phyloP scores from a whole-genome alignment of 345 rosid genomes.

The Pistacia vera region DNA sequence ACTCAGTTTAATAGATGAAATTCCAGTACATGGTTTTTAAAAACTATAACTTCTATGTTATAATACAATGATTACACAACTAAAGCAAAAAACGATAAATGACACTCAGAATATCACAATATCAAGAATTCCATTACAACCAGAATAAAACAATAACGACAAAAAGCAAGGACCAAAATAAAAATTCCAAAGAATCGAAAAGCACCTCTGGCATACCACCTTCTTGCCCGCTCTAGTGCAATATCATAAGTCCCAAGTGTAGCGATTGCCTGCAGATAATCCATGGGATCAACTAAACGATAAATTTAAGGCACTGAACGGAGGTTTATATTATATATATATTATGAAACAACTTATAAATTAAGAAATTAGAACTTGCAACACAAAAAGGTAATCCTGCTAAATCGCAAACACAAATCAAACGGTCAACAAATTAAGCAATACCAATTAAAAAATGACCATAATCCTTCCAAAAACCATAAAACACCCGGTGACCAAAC shows the following conservation, averaged over 20 bases:
- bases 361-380: background rate
- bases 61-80: too few species aligned
- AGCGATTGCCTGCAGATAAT: constrained; percentile 70
- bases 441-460: background rate
- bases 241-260: constrained; percentile 91
- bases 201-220: constrained; percentile 86
- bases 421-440: background rate
- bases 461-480: background rate
- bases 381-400: background rate
- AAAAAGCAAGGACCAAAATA: constrained; percentile 2
- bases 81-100: background rate
- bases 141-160: background rate
- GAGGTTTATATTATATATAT: too few species aligned
- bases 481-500: background rate
- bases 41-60: background rate
- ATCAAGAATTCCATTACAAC: background rate
- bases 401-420: background rate
- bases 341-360: background rate
- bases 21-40: background rate
- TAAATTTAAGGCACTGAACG: background rate
- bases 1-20: background rate
- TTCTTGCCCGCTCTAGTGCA: constrained; percentile 87
- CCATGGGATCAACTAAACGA: background rate
- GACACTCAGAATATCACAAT: background rate
- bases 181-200: constrained; percentile 6